These are phyloP conservation scores for Bonia amplexicaulis DNA, from an alignment of 176 grass and related monocot species.

Conservation along the genomic window DNA sequence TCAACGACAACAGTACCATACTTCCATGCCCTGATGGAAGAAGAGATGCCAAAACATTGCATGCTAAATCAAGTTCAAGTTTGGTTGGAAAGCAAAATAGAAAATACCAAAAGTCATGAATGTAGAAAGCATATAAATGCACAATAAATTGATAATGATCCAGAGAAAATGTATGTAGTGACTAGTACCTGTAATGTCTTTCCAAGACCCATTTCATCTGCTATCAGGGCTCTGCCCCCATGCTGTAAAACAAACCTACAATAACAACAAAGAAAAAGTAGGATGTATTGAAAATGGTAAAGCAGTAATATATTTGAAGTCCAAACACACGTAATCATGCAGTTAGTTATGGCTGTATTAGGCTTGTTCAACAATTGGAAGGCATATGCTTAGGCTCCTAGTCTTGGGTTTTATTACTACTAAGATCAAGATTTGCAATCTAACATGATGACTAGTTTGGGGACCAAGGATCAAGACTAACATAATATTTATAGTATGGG, in stretches of 20 bases:
- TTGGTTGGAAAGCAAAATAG: background rate
- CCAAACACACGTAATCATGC: constrained; percentile 4
- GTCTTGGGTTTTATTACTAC: background rate
- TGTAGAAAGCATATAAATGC: background rate
- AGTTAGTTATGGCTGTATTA: background rate
- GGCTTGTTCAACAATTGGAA: background rate
- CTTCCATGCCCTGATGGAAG: background rate
- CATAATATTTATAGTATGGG: background rate
- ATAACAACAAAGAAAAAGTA: background rate
- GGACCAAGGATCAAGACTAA: background rate
- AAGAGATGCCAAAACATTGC: background rate
- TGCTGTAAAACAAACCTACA: constrained; percentile 88
- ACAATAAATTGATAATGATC: background rate
- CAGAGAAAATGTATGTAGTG: background rate
- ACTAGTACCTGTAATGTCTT: constrained; percentile 78
- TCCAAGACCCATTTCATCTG: constrained; percentile 99
- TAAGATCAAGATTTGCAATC: background rate
- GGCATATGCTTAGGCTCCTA: background rate
- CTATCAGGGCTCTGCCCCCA: constrained; percentile 75
- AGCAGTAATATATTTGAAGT: background rate
- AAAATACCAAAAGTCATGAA: background rate
- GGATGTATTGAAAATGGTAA: background rate
- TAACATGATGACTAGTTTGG: background rate
- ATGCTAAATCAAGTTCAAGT: constrained; percentile 6
- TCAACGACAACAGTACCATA: too few relatives aligned